These are phyloP conservation scores for Telfairia occidentalis DNA, from an alignment of 331 rosid genomes.

Conservation along the genomic window DNA sequence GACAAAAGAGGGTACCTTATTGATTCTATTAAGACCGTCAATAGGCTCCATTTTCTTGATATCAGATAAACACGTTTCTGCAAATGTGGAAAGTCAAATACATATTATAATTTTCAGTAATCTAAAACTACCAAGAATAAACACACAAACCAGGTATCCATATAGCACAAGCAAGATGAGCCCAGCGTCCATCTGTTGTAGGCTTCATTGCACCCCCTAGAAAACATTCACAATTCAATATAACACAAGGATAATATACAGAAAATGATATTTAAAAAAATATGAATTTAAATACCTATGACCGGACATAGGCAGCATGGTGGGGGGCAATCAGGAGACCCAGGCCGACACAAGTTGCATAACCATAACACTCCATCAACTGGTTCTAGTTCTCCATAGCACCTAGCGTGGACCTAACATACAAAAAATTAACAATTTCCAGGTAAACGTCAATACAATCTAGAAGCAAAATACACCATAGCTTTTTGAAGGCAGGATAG, in stretches of 20 bases:
- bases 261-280: constrained; percentile 16
- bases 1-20: constrained; percentile 47
- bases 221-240: constrained; percentile 23
- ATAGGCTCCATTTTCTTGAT: constrained; percentile 96
- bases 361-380: constrained; percentile 84
- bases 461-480: not conserved
- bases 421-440: constrained; percentile 3
- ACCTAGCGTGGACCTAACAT: constrained; percentile 84
- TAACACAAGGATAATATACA: constrained; percentile 1
- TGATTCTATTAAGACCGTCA: constrained; percentile 84
- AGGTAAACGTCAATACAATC: not conserved
- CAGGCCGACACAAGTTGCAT: constrained; percentile 89
- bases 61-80: constrained; percentile 98
- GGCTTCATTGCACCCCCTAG: constrained; percentile 99
- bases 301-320: constrained; percentile 96
- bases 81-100: constrained; percentile 21
- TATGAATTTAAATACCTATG: constrained; percentile 45
- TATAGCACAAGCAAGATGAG: constrained; percentile 98
- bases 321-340: constrained; percentile 59
- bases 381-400: constrained; percentile 94
- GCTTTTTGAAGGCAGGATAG: not conserved
- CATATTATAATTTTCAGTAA: not conserved
- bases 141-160: constrained; percentile 93
- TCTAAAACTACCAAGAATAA: constrained; percentile 10
- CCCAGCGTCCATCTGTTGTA: constrained; percentile 97